Evolutionary conservation across 345 rosid species (phyloP).

Genomic region (Salix brachista): DNA sequence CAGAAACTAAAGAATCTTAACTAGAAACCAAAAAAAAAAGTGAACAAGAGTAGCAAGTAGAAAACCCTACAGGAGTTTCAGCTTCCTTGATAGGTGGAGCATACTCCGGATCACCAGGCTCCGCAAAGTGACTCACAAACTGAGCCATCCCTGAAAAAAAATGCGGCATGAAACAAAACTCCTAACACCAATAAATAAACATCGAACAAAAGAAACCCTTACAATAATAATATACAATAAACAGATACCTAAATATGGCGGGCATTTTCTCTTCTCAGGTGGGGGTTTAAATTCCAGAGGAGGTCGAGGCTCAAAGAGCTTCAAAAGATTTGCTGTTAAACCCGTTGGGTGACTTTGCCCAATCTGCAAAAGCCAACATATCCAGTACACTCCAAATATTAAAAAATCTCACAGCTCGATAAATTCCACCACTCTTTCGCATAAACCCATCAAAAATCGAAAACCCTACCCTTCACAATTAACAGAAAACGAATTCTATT

Average conservation of each 20-base stretch:
- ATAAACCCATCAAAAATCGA: neutral
- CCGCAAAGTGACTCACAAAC: slow-evolving; percentile 74
- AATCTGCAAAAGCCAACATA: slow-evolving; percentile 53
- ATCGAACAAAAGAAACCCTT: neutral
- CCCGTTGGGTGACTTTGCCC: slow-evolving; percentile 98
- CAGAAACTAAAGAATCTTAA: neutral
- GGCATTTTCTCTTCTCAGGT: slow-evolving; percentile 89
- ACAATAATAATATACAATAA: neutral
- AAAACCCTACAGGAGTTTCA: slow-evolving; percentile 72
- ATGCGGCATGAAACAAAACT: neutral
- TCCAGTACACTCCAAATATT: neutral
- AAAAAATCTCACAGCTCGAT: neutral
- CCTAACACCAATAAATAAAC: neutral
- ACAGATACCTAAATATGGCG: slow-evolving; percentile 55
- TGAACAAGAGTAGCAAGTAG: neutral
- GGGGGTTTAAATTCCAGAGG: slow-evolving; percentile 85
- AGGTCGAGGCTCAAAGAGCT: slow-evolving; percentile 88
- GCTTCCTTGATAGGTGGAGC: slow-evolving; percentile 74
- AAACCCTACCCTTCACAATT: neutral
- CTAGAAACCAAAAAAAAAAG: neutral
- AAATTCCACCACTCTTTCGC: neutral
- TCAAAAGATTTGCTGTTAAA: slow-evolving; percentile 74
- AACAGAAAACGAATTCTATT: neutral
- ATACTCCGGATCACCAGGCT: slow-evolving; percentile 82
- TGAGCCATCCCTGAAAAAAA: slow-evolving; percentile 72